phyloP scores from a whole-genome alignment of 148 eudicot genomes.

The Camellia granthamiana region DNA sequence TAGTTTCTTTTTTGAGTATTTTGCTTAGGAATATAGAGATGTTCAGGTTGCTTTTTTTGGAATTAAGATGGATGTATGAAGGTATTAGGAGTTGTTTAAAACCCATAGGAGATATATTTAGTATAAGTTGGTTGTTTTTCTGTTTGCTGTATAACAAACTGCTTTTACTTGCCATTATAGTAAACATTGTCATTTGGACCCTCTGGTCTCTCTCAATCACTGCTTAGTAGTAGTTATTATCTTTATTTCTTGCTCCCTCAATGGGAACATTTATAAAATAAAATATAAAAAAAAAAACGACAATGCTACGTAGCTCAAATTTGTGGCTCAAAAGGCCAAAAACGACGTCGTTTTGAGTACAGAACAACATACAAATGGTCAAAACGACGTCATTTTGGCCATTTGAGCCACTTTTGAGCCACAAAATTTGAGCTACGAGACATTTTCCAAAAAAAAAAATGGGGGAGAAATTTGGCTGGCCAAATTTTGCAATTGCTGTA shows the following conservation, averaged over 20 bases:
- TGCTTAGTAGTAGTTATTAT: neutral
- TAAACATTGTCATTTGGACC: neutral
- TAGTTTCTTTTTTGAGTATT: neutral
- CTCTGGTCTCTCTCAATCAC: neutral
- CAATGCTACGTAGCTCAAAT: too few species aligned
- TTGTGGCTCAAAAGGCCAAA: too few species aligned
- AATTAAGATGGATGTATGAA: neutral
- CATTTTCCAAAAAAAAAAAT: fast-evolving
- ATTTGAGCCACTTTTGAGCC: too few species aligned
- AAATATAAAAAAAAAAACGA: too few species aligned
- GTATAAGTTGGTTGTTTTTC: neutral
- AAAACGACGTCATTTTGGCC: too few species aligned
- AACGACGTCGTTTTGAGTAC: too few species aligned
- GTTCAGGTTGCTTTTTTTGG: neutral
- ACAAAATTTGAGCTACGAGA: too few species aligned
- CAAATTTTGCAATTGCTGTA: neutral
- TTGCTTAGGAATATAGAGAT: neutral
- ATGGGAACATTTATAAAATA: neutral
- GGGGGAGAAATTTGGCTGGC: neutral
- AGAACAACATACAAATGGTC: too few species aligned
- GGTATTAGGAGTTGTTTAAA: neutral
- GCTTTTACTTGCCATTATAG: neutral
- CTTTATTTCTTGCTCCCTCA: too few species aligned
- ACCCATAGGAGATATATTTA: neutral
- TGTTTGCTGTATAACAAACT: slow-evolving; percentile 1